A percentile compares a stretch with the other conserved stretches of the same genome.
phyloP scores from a whole-genome alignment of 2,329 filamentous ascomycete species.

The Talaromyces sp. region DNA sequence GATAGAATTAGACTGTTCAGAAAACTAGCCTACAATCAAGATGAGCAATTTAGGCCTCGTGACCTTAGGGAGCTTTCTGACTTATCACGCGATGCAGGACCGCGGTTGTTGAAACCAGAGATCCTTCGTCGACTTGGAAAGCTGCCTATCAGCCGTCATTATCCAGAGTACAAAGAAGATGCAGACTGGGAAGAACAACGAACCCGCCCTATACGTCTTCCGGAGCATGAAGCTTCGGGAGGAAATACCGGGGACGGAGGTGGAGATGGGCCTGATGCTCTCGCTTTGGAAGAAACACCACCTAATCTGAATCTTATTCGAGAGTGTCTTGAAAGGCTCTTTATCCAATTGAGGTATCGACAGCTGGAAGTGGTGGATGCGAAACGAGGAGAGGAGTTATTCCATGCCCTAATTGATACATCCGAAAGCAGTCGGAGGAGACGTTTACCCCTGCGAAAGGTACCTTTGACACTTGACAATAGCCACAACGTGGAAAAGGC shows the following conservation, averaged over 20 bases:
- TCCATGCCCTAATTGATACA: background rate
- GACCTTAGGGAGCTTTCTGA: constrained; percentile 3
- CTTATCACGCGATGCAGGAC: constrained; percentile 23
- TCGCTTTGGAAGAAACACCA: background rate
- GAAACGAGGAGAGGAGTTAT: background rate
- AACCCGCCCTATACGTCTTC: background rate
- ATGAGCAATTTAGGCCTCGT: background rate
- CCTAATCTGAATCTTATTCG: constrained; percentile 6
- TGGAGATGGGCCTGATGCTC: background rate
- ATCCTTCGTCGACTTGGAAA: constrained; percentile 11
- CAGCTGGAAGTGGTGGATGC: background rate
- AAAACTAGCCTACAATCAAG: constrained; percentile 16
- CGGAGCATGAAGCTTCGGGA: background rate
- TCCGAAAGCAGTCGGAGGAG: background rate
- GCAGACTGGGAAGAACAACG: background rate
- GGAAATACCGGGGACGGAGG: background rate
- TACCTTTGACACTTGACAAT: background rate
- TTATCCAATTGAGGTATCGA: constrained; percentile 10
- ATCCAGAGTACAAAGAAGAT: constrained; percentile 19
- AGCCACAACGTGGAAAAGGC: background rate
- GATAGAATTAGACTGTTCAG: background rate
- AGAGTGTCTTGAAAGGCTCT: constrained; percentile 8
- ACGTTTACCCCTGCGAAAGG: background rate
- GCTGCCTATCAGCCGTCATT: constrained; percentile 27
- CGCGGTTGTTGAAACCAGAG: constrained; percentile 28